These are phyloP conservation scores for Coprinellus micaceus DNA, from an alignment of 768 basidiomycete species.

Conservation along the genomic window DNA sequence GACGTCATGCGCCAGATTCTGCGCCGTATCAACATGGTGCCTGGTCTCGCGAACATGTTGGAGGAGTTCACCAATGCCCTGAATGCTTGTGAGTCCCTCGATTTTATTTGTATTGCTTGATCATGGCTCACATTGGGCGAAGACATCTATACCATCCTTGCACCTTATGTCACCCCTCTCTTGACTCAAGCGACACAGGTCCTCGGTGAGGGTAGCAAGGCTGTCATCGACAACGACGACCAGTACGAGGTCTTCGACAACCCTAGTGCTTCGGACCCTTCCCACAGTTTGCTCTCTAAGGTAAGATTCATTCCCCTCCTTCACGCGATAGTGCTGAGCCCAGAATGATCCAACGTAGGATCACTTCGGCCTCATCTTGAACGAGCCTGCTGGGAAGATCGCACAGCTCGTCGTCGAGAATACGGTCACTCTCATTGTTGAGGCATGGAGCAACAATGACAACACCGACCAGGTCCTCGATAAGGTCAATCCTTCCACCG, in stretches of 20 bases:
- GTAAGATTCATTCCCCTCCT: constrained; percentile 23
- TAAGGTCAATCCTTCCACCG: constrained; percentile 28
- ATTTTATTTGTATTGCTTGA: neutral
- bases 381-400: constrained; percentile 73
- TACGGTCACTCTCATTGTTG: constrained; percentile 55
- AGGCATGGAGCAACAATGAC: constrained; percentile 48
- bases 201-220: constrained; percentile 60
- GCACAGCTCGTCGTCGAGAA: constrained; percentile 65
- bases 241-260: constrained; percentile 71
- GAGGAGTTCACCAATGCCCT: constrained; percentile 63
- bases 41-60: constrained; percentile 52
- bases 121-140: neutral
- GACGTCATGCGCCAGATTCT: constrained; percentile 49
- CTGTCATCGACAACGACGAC: constrained; percentile 65
- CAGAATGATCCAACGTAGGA: constrained; percentile 38
- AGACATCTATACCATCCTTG: constrained; percentile 66
- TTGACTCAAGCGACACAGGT: constrained; percentile 53
- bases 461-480: constrained; percentile 44
- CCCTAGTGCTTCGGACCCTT: constrained; percentile 64
- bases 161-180: constrained; percentile 63
- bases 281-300: constrained; percentile 71
- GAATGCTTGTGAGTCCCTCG: constrained; percentile 59
- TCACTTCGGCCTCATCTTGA: constrained; percentile 68
- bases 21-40: constrained; percentile 61
- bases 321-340: neutral